Conservation (phyloP, 768 basidiomycete genomes). For the Galerina sulciceps region DNA sequence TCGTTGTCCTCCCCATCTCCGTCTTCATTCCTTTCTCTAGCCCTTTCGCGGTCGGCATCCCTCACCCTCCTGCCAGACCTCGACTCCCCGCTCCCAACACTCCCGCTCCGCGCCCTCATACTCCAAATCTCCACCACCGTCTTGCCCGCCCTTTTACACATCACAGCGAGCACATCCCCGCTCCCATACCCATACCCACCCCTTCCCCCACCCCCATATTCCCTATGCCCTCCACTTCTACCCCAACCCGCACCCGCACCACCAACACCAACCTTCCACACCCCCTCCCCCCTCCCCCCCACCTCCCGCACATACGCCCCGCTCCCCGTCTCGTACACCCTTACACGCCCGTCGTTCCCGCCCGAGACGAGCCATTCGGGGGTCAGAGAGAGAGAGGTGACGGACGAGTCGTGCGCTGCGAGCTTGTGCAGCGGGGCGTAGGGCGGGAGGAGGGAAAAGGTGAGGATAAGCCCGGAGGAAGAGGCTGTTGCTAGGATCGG, state of each 20-base stretch:
- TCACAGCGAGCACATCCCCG: constrained; percentile 66
- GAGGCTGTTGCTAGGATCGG: constrained; percentile 78
- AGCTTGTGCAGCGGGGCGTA: constrained; percentile 62
- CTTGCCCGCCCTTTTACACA: constrained; percentile 80
- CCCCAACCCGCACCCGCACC: constrained; percentile 53
- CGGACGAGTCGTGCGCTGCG: constrained; percentile 86
- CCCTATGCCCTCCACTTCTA: constrained; percentile 78
- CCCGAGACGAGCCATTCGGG: constrained; percentile 80
- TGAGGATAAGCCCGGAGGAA: constrained; percentile 78
- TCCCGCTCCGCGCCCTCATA: constrained; percentile 38
- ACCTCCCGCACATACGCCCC: constrained; percentile 78
- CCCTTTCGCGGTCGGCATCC: no score
- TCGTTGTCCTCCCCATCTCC: no score
- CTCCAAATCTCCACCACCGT: constrained; percentile 91
- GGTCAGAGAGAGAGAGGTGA: constrained; percentile 90
- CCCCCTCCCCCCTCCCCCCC: constrained; percentile 74
- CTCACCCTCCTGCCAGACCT: no score
- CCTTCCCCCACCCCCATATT: constrained; percentile 72
- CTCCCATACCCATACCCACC: constrained; percentile 83
- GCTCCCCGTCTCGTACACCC: constrained; percentile 69
- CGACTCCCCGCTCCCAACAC: not conserved
- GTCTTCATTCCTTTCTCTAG: no score
- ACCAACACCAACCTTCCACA: constrained; percentile 86
- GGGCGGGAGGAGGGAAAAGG: constrained; percentile 41
- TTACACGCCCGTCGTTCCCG: constrained; percentile 85